phyloP scores from a whole-genome alignment of 192 early-diverging fungal species.

The Chytriomyces confervae region DNA sequence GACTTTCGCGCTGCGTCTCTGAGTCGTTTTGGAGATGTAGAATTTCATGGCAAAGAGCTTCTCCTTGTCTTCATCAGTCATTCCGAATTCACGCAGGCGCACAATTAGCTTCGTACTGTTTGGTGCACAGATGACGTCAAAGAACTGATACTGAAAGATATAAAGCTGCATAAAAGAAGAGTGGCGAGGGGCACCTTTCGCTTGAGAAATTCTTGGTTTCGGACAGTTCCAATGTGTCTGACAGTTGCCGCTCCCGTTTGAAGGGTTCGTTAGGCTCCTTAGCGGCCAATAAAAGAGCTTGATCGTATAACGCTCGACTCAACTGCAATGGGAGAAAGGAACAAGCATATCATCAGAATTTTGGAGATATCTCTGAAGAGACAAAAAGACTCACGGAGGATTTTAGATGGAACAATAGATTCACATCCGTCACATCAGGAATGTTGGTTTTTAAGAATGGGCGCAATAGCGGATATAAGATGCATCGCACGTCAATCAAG shows the following conservation, averaged over 20 bases:
- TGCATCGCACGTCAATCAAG: conserved; percentile 74
- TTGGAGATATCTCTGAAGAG: background rate
- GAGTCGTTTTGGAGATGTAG: conserved; percentile 77
- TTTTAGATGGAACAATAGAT: conserved; percentile 71
- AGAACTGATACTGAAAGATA: background rate
- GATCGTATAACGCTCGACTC: conserved; percentile 63
- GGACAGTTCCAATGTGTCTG: conserved; percentile 1
- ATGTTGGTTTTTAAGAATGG: conserved; percentile 74
- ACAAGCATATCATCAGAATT: background rate
- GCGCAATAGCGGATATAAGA: conserved; percentile 73
- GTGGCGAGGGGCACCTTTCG: background rate
- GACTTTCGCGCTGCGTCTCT: conserved; percentile 7
- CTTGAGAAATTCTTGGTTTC: conserved; percentile 3
- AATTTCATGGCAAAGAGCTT: conserved; percentile 75
- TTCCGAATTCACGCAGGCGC: conserved; percentile 67
- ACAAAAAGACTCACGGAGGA: conserved; percentile 58
- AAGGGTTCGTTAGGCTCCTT: conserved; percentile 27
- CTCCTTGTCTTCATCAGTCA: conserved; percentile 77
- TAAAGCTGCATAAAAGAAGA: background rate
- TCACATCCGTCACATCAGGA: conserved; percentile 65
- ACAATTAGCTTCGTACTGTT: conserved; percentile 42
- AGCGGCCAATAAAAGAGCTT: conserved; percentile 61
- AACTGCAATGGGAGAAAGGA: conserved; percentile 25
- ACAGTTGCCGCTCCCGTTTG: background rate
- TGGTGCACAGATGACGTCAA: background rate